phyloP scores from a whole-genome alignment of 176 grass and related monocot species.

The Rhynchospora breviuscula region DNA sequence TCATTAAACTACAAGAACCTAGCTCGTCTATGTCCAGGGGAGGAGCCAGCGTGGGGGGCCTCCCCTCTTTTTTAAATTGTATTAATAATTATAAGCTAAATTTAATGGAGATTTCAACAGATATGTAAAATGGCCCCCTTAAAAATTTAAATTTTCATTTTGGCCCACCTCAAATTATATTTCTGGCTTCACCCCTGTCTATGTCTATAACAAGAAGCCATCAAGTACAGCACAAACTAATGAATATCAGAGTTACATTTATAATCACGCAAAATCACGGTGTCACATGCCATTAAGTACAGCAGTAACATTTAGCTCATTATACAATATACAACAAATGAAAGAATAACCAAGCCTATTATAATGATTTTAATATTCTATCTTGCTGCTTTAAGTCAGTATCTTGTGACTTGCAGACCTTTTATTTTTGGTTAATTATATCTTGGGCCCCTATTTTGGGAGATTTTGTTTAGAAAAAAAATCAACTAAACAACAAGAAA shows the following conservation, averaged over 20 bases:
- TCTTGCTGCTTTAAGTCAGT: not conserved
- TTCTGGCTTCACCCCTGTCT: no score
- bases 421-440: no score
- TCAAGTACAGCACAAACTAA: not conserved
- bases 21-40: not conserved
- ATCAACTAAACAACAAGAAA: not conserved
- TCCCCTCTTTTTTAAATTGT: no score
- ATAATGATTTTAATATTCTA: not conserved
- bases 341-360: conserved; percentile 6
- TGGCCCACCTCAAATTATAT: no score
- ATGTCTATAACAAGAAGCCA: not conserved
- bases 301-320: conserved; percentile 1
- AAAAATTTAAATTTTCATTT: no score
- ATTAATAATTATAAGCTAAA: no score
- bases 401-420: no score
- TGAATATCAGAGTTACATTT: conserved; percentile 7
- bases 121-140: no score
- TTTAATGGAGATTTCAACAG: no score
- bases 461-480: not conserved
- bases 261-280: conserved; percentile 1
- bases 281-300: not conserved
- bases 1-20: not conserved
- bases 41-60: no score
- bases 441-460: no score
- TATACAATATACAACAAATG: conserved; percentile 28